Percentiles rank a stretch among this genome's conserved stretches.
These are phyloP conservation scores for Sclerotinia sclerotiorum DNA, from an alignment of 2,329 filamentous ascomycete species.

Conservation along the genomic window DNA sequence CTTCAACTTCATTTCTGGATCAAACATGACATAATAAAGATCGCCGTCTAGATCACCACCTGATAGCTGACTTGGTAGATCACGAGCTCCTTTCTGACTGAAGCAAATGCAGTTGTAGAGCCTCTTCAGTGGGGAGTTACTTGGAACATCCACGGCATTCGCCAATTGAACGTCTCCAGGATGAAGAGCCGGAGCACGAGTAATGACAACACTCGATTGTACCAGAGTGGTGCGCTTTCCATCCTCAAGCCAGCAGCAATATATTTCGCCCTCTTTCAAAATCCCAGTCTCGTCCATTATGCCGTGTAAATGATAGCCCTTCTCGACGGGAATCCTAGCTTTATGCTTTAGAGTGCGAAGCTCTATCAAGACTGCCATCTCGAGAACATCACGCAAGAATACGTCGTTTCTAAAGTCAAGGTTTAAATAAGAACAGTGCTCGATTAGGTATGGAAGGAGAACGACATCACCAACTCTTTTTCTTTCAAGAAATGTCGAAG, in stretches of 20 bases:
- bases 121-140: constrained; percentile 57
- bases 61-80: constrained; percentile 74
- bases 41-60: constrained; percentile 86
- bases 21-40: constrained; percentile 77
- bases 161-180: constrained; percentile 76
- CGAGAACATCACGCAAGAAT: constrained; percentile 70
- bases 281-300: constrained; percentile 79
- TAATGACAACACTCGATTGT: constrained; percentile 53
- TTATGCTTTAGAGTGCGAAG: constrained; percentile 76
- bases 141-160: constrained; percentile 59
- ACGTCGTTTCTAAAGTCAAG: constrained; percentile 66
- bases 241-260: constrained; percentile 53
- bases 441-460: constrained; percentile 61
- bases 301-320: constrained; percentile 76
- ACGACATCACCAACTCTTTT: constrained; percentile 62
- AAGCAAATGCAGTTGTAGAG: constrained; percentile 78
- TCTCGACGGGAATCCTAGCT: constrained; percentile 67
- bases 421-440: constrained; percentile 54
- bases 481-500: constrained; percentile 63
- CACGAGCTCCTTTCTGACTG: constrained; percentile 66
- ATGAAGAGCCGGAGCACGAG: constrained; percentile 77
- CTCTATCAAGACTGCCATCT: constrained; percentile 68
- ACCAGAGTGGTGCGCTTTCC: constrained; percentile 28
- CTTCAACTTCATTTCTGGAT: constrained; percentile 51
- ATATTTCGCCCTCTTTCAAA: constrained; percentile 67